Evolutionary conservation across 441 rosid genomes (phyloP).

Genomic region (Corymbia calophylla): DNA sequence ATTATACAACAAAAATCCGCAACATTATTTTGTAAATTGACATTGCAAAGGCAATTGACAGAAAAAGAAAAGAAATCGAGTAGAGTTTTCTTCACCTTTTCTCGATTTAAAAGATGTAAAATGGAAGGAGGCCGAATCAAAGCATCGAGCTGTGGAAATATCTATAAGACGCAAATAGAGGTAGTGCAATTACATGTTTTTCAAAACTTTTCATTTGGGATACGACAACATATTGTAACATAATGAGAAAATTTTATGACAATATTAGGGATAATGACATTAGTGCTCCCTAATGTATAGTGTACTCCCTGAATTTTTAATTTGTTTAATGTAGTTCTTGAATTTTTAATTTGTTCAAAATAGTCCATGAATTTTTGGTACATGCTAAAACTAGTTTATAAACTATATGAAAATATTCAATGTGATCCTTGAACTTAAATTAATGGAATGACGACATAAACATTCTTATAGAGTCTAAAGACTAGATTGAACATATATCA

Average conservation of each 20-base stretch:
- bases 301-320: too few relatives aligned
- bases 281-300: too few relatives aligned
- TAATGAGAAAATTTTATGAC: neutral
- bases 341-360: too few relatives aligned
- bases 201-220: neutral
- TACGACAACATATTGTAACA: neutral
- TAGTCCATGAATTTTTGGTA: too few relatives aligned
- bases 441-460: too few relatives aligned
- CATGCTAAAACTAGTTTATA: too few relatives aligned
- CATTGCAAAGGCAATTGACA: too few relatives aligned
- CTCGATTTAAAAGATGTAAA: neutral
- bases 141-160: neutral
- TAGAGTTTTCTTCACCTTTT: neutral
- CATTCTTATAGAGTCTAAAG: too few relatives aligned
- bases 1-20: neutral
- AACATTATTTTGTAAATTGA: neutral
- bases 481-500: too few relatives aligned
- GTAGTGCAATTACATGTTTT: neutral
- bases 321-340: too few relatives aligned
- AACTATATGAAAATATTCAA: too few relatives aligned
- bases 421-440: too few relatives aligned
- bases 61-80: neutral
- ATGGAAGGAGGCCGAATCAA: neutral
- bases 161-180: neutral
- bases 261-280: neutral